A percentile compares a stretch with the other conserved stretches of the same genome.
Evolutionary conservation across 768 basidiomycete species (phyloP).

Genomic region (Gymnopilus junonius): DNA sequence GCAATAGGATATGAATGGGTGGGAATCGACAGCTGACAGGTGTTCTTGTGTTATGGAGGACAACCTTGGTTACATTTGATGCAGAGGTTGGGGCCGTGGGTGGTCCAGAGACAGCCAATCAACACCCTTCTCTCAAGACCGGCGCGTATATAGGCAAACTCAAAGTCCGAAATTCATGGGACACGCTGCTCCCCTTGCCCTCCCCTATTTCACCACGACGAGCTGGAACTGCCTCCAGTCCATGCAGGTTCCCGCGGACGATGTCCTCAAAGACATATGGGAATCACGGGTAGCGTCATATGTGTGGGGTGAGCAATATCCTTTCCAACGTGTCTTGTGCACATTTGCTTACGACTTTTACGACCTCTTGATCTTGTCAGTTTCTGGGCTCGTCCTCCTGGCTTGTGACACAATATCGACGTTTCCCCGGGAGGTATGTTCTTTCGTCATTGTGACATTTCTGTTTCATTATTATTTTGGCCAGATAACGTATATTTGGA

Average conservation of each 20-base stretch:
- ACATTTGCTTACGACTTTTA: neutral
- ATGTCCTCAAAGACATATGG: slow-evolving; percentile 3
- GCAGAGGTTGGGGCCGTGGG: neutral
- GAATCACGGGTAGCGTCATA: slow-evolving; percentile 4
- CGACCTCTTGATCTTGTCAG: neutral
- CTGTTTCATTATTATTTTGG: neutral
- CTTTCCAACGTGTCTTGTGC: neutral
- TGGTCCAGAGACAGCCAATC: neutral
- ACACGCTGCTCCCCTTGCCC: neutral
- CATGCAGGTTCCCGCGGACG: neutral
- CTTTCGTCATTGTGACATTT: neutral
- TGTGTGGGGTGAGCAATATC: neutral
- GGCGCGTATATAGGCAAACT: neutral
- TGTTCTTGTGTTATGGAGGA: neutral
- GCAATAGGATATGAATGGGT: slow-evolving; percentile 3
- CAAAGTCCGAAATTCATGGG: slow-evolving; percentile 1
- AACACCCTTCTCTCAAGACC: neutral
- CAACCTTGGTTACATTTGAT: slow-evolving; percentile 5
- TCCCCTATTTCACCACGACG: neutral
- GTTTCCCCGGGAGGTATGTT: neutral
- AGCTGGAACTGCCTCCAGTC: neutral
- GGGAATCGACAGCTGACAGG: slow-evolving; percentile 3
- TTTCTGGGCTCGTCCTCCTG: slow-evolving; percentile 6
- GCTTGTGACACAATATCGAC: slow-evolving; percentile 4
- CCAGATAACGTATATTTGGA: slow-evolving; percentile 3